Base-by-base conservation (phyloP, 2,329 filamentous ascomycete genomes). In the Paraconiothyrium sp. region DNA sequence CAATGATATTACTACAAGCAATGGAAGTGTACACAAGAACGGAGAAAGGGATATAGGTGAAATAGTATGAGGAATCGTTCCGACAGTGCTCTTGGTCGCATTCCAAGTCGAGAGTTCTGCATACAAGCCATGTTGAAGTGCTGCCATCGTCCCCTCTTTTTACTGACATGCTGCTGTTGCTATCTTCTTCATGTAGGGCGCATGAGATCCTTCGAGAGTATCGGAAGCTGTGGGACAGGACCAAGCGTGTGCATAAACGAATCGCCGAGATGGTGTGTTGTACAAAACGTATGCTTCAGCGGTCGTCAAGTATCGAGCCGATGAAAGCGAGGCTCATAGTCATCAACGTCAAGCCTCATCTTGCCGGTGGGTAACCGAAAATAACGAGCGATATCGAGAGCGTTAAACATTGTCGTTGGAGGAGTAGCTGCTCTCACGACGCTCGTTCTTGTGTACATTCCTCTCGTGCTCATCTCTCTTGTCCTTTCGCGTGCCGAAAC, bases 401-500 rank as follows among this genome's bases (percentile, higher is more conserved):
- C n/a, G 16, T 59, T 51, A 59, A 35, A 50, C 24, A 16, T 37
- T 27, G 1, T 50, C 43, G 5, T 9, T 27, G 11, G 51, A 30
- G 24, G 32, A 49, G n/a, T 43, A 24, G 48, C 48, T 34, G 43
- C 34, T 30, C 14, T 49, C 58, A 32, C 49, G 37, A 24, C 46
- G 50, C 4, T 44, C 37, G 16, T 30, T 58, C 48, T 54, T 52
- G 20, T 63, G 61, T 16, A 60, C 57, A 27, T 57, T 60, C 8
- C 57, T 47, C 24, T 39, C 62, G 44, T 67, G 63, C 55, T 62
- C 60, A 22, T 57, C 58, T 22, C 58, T 70, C 44, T 78, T 78
- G 56, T 78, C 75, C 41, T 67, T 74, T 8, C 75, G 59, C 0
- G 55, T 60, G 2, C 69, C 70, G 51, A 77, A 77, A 48, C 74